Evolutionary conservation across 2,329 filamentous ascomycete genomes (phyloP), one percentile per base, ranked within the genome.

Genomic region (Sporothrix inflata): DNA sequence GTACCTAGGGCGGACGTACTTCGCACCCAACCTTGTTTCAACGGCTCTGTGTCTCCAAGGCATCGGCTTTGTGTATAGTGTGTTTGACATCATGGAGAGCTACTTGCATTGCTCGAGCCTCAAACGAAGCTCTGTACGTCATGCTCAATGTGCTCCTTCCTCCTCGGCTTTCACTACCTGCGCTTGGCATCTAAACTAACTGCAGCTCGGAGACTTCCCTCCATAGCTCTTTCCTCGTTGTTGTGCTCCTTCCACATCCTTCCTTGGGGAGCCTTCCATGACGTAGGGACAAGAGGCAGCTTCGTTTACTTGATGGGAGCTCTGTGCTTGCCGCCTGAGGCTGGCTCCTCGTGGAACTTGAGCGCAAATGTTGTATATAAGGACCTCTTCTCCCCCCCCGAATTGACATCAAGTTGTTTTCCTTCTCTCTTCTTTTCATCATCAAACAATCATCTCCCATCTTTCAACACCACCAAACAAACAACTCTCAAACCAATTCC

Each of bases 401-500:
- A 45, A 27, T 21, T 6, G 4, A 6, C 12, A 8, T 3, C 8
- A 7, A 19, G 8, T 11, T 53, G 1, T 4, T 19, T 47, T 34
- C 9, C n/a, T 53, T 8, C 45, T 16, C 40, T 63, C 40, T 66
- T 68, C 38, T 57, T 45, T 40, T 9, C 47, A 45, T 27, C 55
- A 69, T 45, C 55, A 70, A 40, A 34, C 40, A 49, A 42, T 51
- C 27, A 66, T 53, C 8, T 24, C 49, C 53, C 72, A 72, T 57
- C 38, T 67, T 53, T 70, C 75, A 74, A 42, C 55, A 42, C 21
- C 65, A 38, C 9, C 19, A n/a, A 55, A 27, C 16, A 38, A 24
- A 34, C 74, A 74, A 66, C 42, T 71, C 74, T 55, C 61, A 75
- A 75, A 49, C 49, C 30, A 68, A 61, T 71, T 57, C 34, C 34